A percentile compares a stretch with the other conserved stretches of the same genome.
Evolutionary conservation across 1,139 yeast genomes (phyloP).

Genomic region (Pichiaceae sp.): DNA sequence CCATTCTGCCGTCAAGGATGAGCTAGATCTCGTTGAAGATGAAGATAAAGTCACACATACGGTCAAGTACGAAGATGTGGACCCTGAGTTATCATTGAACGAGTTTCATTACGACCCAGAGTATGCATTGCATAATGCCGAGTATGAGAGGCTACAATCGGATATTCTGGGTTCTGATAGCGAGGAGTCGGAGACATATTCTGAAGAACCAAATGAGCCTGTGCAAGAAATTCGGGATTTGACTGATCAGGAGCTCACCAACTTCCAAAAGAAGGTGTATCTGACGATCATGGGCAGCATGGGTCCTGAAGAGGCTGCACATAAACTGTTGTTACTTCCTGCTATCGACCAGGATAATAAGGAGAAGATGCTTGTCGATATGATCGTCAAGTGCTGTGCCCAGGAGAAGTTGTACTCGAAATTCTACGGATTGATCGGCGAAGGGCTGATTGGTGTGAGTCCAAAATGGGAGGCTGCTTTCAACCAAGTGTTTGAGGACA

Average conservation of each 20-base stretch:
- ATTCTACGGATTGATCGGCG: conserved; percentile 73
- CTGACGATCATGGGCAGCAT: conserved; percentile 85
- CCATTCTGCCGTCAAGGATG: conserved; percentile 28
- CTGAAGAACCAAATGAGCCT: conserved; percentile 22
- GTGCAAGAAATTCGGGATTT: conserved; percentile 44
- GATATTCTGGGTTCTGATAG: conserved; percentile 40
- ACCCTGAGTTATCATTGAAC: conserved; percentile 41
- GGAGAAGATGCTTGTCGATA: conserved; percentile 51
- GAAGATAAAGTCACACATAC: conserved; percentile 56
- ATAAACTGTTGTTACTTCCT: conserved; percentile 55
- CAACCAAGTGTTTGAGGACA: conserved; percentile 41
- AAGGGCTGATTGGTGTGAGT: conserved; percentile 46
- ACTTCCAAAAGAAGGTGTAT: conserved; percentile 68
- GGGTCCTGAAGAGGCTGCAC: conserved; percentile 91
- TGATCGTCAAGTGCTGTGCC: conserved; percentile 74
- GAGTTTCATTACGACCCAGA: conserved; percentile 44
- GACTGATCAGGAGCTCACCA: conserved; percentile 57
- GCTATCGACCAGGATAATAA: conserved; percentile 27
- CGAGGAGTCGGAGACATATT: conserved; percentile 21
- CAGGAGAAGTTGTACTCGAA: conserved; percentile 87
- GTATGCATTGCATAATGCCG: conserved; percentile 42
- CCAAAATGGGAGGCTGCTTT: conserved; percentile 52
- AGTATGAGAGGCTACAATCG: conserved; percentile 29
- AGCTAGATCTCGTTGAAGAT: conserved; percentile 55
- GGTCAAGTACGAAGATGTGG: conserved; percentile 46